Base-by-base conservation (phyloP, 768 basidiomycete species). In the Lentinula detonsa region DNA sequence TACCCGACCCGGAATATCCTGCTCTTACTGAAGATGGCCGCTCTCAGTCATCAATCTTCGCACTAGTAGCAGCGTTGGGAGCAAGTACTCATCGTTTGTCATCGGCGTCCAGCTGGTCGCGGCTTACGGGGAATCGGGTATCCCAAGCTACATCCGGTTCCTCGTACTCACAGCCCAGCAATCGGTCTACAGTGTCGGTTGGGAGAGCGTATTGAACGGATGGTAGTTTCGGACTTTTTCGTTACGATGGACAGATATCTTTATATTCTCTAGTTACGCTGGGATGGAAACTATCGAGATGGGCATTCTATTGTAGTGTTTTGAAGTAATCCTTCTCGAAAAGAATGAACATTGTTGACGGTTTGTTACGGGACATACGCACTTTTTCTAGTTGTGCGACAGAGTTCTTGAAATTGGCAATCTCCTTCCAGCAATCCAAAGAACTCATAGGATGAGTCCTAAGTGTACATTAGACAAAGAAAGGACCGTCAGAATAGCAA, bases 381-480 rank as follows among this genome's bases (percentile, higher is more conserved):
- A 88, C 91, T 75, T 88, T 80, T 71, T 93, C 91, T 66, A 90
- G 73, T 56, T 80, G 75, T 18, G 82, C 78, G 16, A 93, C 89
- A 2, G 87, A 81, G 21, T 75, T 72, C 66, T 86, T 92, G 76
- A 94, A 94, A 16, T 76, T 78, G 23, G 73, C 72, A 2, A 92
- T 91, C 67, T 91, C 83, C 61, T 75, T 78, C 86, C 85, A 90
- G 71, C 91, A 94, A 63, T 92, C 81, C 40, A 94, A 72, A 21
- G 91, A 76, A 1, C 78, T 81, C 1, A 74, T 70, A 4, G 75
- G 68, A 67, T 93, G 73, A 21, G 66, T 66, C 63, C 76, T 77
- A 21, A 7, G 8, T 37, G 2, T 10, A 39, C 11, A 18, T 28
- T 18, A 46, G 55, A 31, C 34, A 28, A 54, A 58, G 31, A 31